A percentile compares a stretch with the other conserved stretches of the same genome.
Evolutionary conservation across 2,329 filamentous ascomycete genomes (phyloP).

Genomic region (Metarhizium rileyi): DNA sequence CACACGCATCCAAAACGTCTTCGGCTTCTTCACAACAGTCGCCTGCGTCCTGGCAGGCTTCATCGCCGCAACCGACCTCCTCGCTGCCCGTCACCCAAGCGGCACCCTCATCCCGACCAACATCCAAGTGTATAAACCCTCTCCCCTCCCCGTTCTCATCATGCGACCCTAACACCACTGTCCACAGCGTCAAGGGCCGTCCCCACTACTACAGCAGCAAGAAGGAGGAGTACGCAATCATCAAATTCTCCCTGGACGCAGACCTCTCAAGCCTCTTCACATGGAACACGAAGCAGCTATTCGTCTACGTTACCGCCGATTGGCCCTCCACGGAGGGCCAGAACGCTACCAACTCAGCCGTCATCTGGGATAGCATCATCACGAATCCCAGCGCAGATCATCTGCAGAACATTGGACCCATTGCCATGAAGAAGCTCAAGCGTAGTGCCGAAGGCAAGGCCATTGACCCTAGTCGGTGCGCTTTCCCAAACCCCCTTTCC

Average conservation of each 20-base stretch:
- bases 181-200: conserved; percentile 65
- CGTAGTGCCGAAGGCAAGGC: conserved; percentile 49
- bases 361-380: conserved; percentile 96
- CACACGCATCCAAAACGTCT: conserved; percentile 81
- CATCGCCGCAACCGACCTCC: conserved; percentile 71
- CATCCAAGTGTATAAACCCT: conserved; percentile 65
- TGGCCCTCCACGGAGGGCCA: conserved; percentile 36
- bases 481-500: not conserved
- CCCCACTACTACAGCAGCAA: conserved; percentile 94
- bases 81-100: conserved; percentile 57
- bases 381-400: conserved; percentile 58
- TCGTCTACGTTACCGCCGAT: conserved; percentile 86
- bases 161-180: not conserved
- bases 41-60: conserved; percentile 70
- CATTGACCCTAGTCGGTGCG: conserved; percentile 48
- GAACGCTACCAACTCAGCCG: conserved; percentile 55
- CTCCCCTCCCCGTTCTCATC: not conserved
- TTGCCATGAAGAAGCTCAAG: conserved; percentile 51
- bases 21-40: conserved; percentile 96
- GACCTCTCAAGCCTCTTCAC: conserved; percentile 90
- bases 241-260: conserved; percentile 86
- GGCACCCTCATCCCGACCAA: conserved; percentile 56
- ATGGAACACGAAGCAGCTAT: conserved; percentile 99
- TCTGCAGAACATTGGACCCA: conserved; percentile 49
- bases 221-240: conserved; percentile 90